phyloP scores from a whole-genome alignment of 139 green algal genomes.

The Closterium sp. region DNA sequence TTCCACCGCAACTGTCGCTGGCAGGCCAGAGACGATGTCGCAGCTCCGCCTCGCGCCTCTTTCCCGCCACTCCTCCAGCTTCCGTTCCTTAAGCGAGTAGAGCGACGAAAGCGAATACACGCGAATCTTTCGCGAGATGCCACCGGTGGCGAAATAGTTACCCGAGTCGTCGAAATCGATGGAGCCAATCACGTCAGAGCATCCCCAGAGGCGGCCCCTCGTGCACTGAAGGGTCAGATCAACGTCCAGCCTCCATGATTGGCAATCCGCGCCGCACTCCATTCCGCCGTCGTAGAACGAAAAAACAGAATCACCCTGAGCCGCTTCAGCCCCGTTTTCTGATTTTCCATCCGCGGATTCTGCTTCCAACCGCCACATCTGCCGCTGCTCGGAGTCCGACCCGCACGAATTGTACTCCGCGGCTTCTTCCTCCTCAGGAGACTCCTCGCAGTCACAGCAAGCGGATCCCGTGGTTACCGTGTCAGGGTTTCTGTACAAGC shows the following conservation, averaged over 20 bases:
- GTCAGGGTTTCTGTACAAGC: no score
- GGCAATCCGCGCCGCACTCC: neutral
- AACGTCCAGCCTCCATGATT: neutral
- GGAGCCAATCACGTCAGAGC: slow-evolving; percentile 35
- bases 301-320: neutral
- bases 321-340: neutral
- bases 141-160: slow-evolving; percentile 35
- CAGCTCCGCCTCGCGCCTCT: neutral
- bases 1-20: no score
- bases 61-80: slow-evolving; percentile 6
- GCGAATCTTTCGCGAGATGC: slow-evolving; percentile 42
- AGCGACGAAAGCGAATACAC: slow-evolving; percentile 29
- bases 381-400: neutral
- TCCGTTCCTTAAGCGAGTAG: neutral
- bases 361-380: neutral
- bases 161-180: slow-evolving; percentile 27
- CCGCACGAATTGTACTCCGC: neutral
- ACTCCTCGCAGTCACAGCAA: no score
- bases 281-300: neutral
- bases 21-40: neutral
- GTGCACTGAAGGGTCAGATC: neutral
- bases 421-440: no score
- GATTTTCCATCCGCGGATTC: neutral
- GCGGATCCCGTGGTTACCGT: no score
- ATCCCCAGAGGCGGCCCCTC: neutral